A percentile compares a stretch with the other conserved stretches of the same genome.
These are phyloP conservation scores for Poteriospumella lacustris DNA, from an alignment of 108 stramenopile species.

Conservation along the genomic window DNA sequence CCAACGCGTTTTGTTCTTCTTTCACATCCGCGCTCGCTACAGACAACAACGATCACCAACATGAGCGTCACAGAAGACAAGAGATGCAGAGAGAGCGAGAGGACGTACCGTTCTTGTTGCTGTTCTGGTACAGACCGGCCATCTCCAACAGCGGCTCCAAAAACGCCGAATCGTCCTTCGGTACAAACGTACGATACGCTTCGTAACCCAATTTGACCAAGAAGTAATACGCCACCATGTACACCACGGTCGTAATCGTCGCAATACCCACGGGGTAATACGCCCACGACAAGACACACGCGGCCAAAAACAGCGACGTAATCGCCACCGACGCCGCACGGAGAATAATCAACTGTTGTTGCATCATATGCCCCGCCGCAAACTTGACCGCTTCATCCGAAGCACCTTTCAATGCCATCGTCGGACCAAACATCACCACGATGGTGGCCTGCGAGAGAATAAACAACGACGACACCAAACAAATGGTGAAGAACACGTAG, in stretches of 20 bases:
- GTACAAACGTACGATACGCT: slow-evolving; percentile 14
- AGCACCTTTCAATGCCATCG: slow-evolving; percentile 23
- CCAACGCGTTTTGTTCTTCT: too few relatives aligned
- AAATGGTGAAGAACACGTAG: not conserved
- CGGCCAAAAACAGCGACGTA: slow-evolving; percentile 9
- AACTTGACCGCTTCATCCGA: slow-evolving; percentile 12
- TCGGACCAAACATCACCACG: slow-evolving; percentile 20
- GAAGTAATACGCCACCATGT: not conserved
- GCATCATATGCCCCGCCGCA: not conserved
- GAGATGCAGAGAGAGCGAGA: not conserved
- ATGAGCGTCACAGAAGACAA: too few relatives aligned
- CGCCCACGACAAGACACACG: slow-evolving; percentile 4
- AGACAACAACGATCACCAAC: too few relatives aligned
- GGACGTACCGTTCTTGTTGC: not conserved
- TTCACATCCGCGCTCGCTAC: too few relatives aligned
- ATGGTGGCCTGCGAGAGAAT: slow-evolving; percentile 18
- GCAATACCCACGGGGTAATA: not conserved
- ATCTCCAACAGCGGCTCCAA: not conserved
- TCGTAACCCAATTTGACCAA: not conserved
- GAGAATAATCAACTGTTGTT: not conserved
- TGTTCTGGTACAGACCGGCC: too few relatives aligned
- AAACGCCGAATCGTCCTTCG: not conserved
- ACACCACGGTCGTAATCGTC: not conserved
- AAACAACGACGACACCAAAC: slow-evolving; percentile 19
- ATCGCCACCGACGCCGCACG: not conserved